These are phyloP conservation scores for Suillus sp. DNA, from an alignment of 768 basidiomycete species.

Conservation along the genomic window DNA sequence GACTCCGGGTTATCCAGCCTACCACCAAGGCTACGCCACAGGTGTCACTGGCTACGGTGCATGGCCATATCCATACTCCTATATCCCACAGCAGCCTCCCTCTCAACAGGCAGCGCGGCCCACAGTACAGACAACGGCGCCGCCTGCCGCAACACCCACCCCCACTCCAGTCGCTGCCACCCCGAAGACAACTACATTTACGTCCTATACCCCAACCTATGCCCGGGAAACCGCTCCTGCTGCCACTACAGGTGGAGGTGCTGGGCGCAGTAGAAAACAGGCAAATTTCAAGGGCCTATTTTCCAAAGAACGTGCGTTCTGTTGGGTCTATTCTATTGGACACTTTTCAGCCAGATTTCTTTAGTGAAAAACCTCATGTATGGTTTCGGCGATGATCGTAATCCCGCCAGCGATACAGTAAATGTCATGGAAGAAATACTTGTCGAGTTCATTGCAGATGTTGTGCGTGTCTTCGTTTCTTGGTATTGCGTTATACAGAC, in stretches of 20 bases:
- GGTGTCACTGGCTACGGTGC: constrained; percentile 68
- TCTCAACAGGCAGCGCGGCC: constrained; percentile 33
- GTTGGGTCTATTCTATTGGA: constrained; percentile 12
- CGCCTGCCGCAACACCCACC: constrained; percentile 33
- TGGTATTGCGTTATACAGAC: constrained; percentile 9
- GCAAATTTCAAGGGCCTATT: constrained; percentile 76
- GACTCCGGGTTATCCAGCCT: constrained; percentile 51
- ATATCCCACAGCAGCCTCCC: constrained; percentile 46
- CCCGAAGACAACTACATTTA: constrained; percentile 50
- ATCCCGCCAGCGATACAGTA: constrained; percentile 85
- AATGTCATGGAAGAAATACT: constrained; percentile 94
- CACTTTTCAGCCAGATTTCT: constrained; percentile 17
- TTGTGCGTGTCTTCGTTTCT: constrained; percentile 55
- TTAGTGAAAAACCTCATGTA: constrained; percentile 87
- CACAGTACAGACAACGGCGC: constrained; percentile 26
- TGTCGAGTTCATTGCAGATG: constrained; percentile 86
- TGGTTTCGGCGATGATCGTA: constrained; percentile 90
- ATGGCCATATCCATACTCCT: constrained; percentile 73
- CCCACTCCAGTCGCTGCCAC: constrained; percentile 34
- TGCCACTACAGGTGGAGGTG: constrained; percentile 39
- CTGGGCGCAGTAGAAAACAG: constrained; percentile 60
- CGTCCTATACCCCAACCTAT: constrained; percentile 56
- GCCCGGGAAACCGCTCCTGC: constrained; percentile 49
- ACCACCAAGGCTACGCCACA: constrained; percentile 52
- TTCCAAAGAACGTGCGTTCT: constrained; percentile 72